Base-by-base conservation (phyloP, 257 asterid genomes). In the Ilex asprella region DNA sequence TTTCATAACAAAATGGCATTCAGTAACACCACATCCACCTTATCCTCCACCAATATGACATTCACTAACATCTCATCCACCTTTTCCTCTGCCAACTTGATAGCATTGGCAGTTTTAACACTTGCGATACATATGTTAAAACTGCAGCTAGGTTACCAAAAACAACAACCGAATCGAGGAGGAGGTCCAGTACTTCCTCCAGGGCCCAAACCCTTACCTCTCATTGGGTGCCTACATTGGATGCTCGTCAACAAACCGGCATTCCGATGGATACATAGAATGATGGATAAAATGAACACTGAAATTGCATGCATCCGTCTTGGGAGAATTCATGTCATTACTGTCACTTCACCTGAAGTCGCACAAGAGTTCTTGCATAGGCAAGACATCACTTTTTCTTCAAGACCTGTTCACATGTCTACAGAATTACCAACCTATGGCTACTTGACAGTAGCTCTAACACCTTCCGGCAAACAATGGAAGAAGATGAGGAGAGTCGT, bases 281-380 rank as follows among this genome's bases (percentile, higher is more conserved):
- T 56, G 62, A 61, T 70, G 73, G 68, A 56, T 47, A 43, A 65
- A 12, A n/a, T 55, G 56, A 39, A 65, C 67, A 69, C 79, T 0
- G 67, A 74, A 16, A 69, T 74, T 1, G 70, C 76, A 0, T 70
- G 72, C n/a, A 51, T 75, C 30, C 75, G 70, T 58, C 73, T 75
- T 6, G 73, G 73, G 7, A 0, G 13, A 0, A n/a, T 27, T 11
- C 64, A 75, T n/a, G 65, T 71, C 16, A 67, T 75, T 62, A 11
- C 69, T 10, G 73, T 73, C 35, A 66, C 66, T 0, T 69, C 76
- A 2, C 76, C 79, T 2, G 76, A 77, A 14, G 79, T 77, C 5
- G 61, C 79, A 7, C 58, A 68, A 3, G 76, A 66, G 64, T 77
- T 77, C 71, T 47, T 77, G 69, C 61, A 32, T 51, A 32, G 60